Conservation (phyloP, 1,284 basidiomycete species). For the Leccinum laetum region DNA sequence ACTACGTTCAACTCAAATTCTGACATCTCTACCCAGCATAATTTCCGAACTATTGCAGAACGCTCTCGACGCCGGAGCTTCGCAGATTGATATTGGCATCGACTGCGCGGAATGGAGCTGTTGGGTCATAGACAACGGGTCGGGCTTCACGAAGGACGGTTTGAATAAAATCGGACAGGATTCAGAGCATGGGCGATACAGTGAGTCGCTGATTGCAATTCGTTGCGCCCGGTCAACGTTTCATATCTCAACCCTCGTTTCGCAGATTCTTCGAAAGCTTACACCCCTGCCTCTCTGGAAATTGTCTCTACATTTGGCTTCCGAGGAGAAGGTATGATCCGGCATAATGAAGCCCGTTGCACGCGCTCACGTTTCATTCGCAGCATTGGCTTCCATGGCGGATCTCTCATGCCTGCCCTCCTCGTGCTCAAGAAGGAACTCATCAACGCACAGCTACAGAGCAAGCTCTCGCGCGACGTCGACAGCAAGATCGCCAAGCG, state of each 20-base stretch:
- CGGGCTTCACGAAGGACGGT: slow-evolving; percentile 65
- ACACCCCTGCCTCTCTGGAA: slow-evolving; percentile 48
- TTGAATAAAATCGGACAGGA: slow-evolving; percentile 55
- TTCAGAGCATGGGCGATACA: slow-evolving; percentile 58
- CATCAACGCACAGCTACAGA: too few relatives aligned
- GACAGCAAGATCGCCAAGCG: too few relatives aligned
- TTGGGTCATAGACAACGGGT: slow-evolving; percentile 83
- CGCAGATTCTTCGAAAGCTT: slow-evolving; percentile 74
- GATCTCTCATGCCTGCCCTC: slow-evolving; percentile 50
- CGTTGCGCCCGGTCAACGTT: not conserved
- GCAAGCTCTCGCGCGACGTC: too few relatives aligned
- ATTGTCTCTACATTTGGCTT: slow-evolving; percentile 77
- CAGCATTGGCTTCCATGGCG: slow-evolving; percentile 83
- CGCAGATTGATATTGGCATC: slow-evolving; percentile 61
- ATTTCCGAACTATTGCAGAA: slow-evolving; percentile 87
- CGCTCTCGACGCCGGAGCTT: slow-evolving; percentile 70
- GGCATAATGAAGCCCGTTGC: slow-evolving; percentile 4
- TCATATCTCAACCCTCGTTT: not conserved
- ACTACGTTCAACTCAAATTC: slow-evolving; percentile 80
- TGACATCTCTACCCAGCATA: slow-evolving; percentile 78
- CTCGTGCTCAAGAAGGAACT: too few relatives aligned
- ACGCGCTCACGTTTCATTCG: slow-evolving; percentile 7
- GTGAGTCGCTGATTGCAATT: slow-evolving; percentile 42
- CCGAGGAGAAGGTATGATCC: slow-evolving; percentile 77
- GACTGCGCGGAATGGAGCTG: slow-evolving; percentile 73